Percentiles rank a stretch among this genome's conserved stretches.
These are phyloP conservation scores for Trichoderma atroviride DNA, from an alignment of 2,329 filamentous ascomycete species.

Conservation along the genomic window DNA sequence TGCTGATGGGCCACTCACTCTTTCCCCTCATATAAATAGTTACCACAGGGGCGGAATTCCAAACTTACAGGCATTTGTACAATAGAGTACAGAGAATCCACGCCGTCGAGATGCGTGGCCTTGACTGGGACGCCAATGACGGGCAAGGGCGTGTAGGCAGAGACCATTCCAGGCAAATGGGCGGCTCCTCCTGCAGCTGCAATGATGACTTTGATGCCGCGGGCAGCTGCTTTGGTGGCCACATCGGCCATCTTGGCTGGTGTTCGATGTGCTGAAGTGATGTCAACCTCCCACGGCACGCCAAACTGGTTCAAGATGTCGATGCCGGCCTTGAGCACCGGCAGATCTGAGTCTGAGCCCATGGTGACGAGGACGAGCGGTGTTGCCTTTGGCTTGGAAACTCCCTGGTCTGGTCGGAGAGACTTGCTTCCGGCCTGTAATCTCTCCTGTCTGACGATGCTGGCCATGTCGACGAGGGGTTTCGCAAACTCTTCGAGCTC, in stretches of 20 bases:
- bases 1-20: conserved; percentile 1
- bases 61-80: conserved; percentile 72
- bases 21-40: background rate
- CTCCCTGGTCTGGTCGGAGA: conserved; percentile 40
- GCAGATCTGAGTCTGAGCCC: conserved; percentile 80
- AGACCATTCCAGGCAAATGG: conserved; percentile 74
- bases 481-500: conserved; percentile 63
- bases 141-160: conserved; percentile 69
- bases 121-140: conserved; percentile 80
- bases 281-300: conserved; percentile 73
- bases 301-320: conserved; percentile 68
- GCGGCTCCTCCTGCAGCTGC: conserved; percentile 76
- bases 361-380: conserved; percentile 77
- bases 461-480: conserved; percentile 67
- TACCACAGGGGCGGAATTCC: background rate
- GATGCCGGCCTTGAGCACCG: conserved; percentile 66
- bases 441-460: conserved; percentile 60
- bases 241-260: conserved; percentile 70
- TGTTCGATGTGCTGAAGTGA: conserved; percentile 80
- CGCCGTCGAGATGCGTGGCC: conserved; percentile 70
- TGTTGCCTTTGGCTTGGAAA: conserved; percentile 23
- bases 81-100: conserved; percentile 72
- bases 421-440: conserved; percentile 46
- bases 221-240: conserved; percentile 62
- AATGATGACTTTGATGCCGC: conserved; percentile 73